Conservation (phyloP, 2,329 filamentous ascomycete genomes). For the Aspergillus brunneoviolaceus region DNA sequence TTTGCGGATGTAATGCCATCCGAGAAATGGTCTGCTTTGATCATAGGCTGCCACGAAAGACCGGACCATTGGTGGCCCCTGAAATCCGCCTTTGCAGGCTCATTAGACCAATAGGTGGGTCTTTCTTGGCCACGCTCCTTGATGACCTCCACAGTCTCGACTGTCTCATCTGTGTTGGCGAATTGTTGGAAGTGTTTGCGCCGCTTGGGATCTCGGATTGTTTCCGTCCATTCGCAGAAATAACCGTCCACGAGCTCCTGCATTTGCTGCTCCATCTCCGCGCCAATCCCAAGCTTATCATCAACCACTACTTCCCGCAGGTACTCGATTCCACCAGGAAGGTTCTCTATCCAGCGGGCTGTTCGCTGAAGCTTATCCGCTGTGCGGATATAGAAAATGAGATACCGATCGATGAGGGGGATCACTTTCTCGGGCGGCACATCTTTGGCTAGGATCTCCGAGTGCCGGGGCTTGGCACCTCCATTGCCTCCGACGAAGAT, state of each 20-base stretch:
- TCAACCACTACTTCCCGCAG: conserved; percentile 78
- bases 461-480: conserved; percentile 78
- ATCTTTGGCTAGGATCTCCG: conserved; percentile 81
- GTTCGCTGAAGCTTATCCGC: conserved; percentile 88
- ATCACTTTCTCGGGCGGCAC: conserved; percentile 80
- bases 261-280: conserved; percentile 85
- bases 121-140: conserved; percentile 70
- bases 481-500: conserved; percentile 89
- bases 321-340: conserved; percentile 82
- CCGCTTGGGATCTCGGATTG: conserved; percentile 66
- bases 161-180: conserved; percentile 72
- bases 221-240: conserved; percentile 92
- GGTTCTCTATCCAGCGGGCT: conserved; percentile 79
- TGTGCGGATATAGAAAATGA: conserved; percentile 92
- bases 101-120: conserved; percentile 75
- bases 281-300: conserved; percentile 82
- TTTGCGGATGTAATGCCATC: conserved; percentile 66
- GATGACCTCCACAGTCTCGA: conserved; percentile 68
- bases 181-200: conserved; percentile 76
- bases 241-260: conserved; percentile 76
- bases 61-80: conserved; percentile 63
- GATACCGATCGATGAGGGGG: conserved; percentile 80
- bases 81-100: conserved; percentile 70
- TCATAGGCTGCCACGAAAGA: conserved; percentile 76
- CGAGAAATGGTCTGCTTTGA: conserved; percentile 68